These are phyloP conservation scores for Trichoderma gamsii DNA, from an alignment of 495 filamentous ascomycete species.

Conservation along the genomic window DNA sequence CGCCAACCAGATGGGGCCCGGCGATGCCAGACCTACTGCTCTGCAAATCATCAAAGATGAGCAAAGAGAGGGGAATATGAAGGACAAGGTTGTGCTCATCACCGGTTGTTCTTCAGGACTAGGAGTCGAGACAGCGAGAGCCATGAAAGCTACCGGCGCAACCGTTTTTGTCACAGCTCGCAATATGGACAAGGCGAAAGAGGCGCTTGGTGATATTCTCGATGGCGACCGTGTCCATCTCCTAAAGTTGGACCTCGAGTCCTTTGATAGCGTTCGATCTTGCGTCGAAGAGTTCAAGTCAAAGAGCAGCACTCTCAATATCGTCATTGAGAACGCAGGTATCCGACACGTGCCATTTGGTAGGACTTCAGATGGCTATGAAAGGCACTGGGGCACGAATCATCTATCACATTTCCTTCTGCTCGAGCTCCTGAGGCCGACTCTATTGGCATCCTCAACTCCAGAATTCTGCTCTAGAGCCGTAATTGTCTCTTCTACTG, in stretches of 20 bases:
- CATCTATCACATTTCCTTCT: conserved; percentile 48
- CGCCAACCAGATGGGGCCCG: conserved; percentile 37
- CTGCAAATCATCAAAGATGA: conserved; percentile 50
- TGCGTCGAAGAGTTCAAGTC: conserved; percentile 23
- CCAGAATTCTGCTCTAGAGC: conserved; percentile 29
- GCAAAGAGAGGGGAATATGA: conserved; percentile 31
- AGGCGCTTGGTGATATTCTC: conserved; percentile 20
- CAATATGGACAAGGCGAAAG: conserved; percentile 31
- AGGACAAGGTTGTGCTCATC: conserved; percentile 42
- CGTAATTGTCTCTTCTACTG: conserved; percentile 30
- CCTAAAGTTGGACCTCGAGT: conserved; percentile 33
- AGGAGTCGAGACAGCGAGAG: conserved; percentile 46
- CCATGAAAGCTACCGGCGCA: conserved; percentile 44
- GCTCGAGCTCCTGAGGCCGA: conserved; percentile 43
- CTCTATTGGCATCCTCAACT: conserved; percentile 35
- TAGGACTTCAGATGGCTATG: conserved; percentile 41
- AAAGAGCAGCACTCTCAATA: conserved; percentile 22
- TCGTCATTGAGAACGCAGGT: conserved; percentile 29
- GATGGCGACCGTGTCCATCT: conserved; percentile 26
- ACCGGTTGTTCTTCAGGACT: conserved; percentile 49
- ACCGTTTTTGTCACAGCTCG: conserved; percentile 41
- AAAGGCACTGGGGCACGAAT: conserved; percentile 45
- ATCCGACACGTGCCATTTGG: conserved; percentile 38
- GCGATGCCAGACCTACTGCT: conserved; percentile 51
- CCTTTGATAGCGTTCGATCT: conserved; percentile 26